A percentile compares a stretch with the other conserved stretches of the same genome.
Conservation (phyloP, 1,284 basidiomycete genomes). For the Cystobasidiaceae sp. region DNA sequence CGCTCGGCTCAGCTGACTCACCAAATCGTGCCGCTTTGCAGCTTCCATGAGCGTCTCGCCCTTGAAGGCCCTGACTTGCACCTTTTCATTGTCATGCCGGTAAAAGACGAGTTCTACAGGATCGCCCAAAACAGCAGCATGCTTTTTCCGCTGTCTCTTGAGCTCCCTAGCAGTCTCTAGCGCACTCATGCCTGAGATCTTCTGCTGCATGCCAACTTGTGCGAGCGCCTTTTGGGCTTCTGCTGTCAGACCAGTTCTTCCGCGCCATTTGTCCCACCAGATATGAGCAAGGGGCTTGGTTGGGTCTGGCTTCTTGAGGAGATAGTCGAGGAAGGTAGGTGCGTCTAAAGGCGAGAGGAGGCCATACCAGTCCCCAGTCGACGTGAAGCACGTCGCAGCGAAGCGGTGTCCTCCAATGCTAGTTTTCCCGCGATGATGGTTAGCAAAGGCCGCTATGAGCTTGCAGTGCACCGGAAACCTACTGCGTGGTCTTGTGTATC, state of each 20-base stretch:
- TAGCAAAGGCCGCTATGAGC: background rate
- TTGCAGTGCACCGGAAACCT: background rate
- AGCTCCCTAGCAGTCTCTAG: conserved; percentile 6
- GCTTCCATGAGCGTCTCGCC: conserved; percentile 45
- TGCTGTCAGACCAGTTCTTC: conserved; percentile 43
- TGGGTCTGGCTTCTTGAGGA: conserved; percentile 31
- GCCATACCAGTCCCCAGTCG: conserved; percentile 36
- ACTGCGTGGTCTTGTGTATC: conserved; percentile 23
- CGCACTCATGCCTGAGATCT: background rate
- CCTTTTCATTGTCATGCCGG: conserved; percentile 38
- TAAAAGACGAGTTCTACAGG: conserved; percentile 37
- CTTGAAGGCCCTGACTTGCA: conserved; percentile 36
- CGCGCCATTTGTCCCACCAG: conserved; percentile 42
- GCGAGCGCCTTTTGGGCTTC: conserved; percentile 41
- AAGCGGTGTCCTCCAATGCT: conserved; percentile 30
- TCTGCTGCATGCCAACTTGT: conserved; percentile 33
- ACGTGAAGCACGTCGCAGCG: conserved; percentile 30
- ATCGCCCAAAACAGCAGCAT: conserved; percentile 33
- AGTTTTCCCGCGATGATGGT: too few species aligned
- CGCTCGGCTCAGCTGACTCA: background rate
- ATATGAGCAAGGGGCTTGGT: conserved; percentile 1
- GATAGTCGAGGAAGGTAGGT: conserved; percentile 41
- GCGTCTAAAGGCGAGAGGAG: conserved; percentile 41
- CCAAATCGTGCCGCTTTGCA: conserved; percentile 40
- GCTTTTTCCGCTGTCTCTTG: conserved; percentile 19